Conservation (phyloP, 2,329 filamentous ascomycete genomes). For the Cladosporium sphaerospermum region DNA sequence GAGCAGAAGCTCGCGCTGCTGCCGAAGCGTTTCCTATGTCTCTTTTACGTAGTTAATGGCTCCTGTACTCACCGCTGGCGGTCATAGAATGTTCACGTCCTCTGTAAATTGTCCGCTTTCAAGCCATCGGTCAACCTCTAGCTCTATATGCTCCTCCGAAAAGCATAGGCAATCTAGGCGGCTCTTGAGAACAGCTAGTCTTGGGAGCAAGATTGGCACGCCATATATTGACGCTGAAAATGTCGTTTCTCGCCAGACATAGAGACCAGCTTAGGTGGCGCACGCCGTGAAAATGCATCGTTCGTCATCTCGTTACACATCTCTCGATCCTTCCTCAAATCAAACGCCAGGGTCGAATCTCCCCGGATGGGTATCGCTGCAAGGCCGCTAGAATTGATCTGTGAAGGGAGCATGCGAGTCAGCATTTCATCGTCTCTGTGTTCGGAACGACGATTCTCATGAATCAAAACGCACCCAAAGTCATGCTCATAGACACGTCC, state of each 20-base stretch:
- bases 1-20: constrained; percentile 3
- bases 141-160: too few species aligned
- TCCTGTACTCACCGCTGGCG: too few species aligned
- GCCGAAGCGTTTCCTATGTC: not conserved
- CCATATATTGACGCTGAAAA: too few species aligned
- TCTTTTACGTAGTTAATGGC: not conserved
- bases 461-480: constrained; percentile 46
- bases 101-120: too few species aligned
- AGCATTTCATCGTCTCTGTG: not conserved
- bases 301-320: constrained; percentile 7
- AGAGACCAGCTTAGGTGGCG: not conserved
- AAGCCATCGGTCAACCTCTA: too few species aligned
- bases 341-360: constrained; percentile 1
- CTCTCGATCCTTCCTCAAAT: not conserved
- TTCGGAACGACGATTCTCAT: too few species aligned
- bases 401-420: not conserved
- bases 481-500: constrained; percentile 63
- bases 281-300: constrained; percentile 8
- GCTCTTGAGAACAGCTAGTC: too few species aligned
- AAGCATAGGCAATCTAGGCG: too few species aligned
- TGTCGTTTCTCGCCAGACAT: not conserved
- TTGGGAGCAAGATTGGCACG: too few species aligned
- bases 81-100: too few species aligned
- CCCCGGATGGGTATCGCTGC: constrained; percentile 8
- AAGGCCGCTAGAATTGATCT: constrained; percentile 9